phyloP scores from a whole-genome alignment of 495 filamentous ascomycete species.

The Entonaema liquescens region DNA sequence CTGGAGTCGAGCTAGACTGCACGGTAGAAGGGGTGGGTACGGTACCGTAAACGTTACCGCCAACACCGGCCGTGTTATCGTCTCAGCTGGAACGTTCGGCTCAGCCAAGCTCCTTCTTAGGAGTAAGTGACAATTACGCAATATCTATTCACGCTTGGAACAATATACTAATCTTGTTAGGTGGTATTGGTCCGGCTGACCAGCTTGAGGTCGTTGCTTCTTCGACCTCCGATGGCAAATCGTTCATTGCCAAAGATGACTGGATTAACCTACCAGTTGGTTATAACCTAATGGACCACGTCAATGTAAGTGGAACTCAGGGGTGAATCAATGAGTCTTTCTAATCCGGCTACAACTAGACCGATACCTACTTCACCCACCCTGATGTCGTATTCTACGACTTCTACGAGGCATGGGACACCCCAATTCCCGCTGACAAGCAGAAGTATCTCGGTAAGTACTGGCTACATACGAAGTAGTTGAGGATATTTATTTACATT shows the following conservation, averaged over 20 bases:
- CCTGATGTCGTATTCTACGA: constrained; percentile 69
- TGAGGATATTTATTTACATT: constrained; percentile 35
- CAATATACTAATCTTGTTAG: constrained; percentile 45
- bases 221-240: constrained; percentile 60
- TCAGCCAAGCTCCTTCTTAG: constrained; percentile 72
- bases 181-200: constrained; percentile 71
- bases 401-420: constrained; percentile 69
- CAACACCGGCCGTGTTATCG: constrained; percentile 70
- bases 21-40: constrained; percentile 62
- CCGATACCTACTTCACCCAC: constrained; percentile 72
- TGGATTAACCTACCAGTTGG: constrained; percentile 82
- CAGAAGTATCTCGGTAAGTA: constrained; percentile 50
- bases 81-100: constrained; percentile 75
- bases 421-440: constrained; percentile 50
- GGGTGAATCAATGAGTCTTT: not conserved
- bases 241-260: constrained; percentile 58
- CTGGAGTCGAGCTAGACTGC: constrained; percentile 73
- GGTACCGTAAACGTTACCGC: constrained; percentile 67
- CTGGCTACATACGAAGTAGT: not conserved
- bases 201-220: constrained; percentile 65
- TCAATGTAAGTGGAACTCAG: constrained; percentile 55
- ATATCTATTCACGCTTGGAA: not conserved
- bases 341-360: constrained; percentile 46
- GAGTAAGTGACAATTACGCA: constrained; percentile 33
- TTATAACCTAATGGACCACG: constrained; percentile 76